Evolutionary conservation across 1,284 basidiomycete genomes (phyloP).

Genomic region (Puccinia novopanici): DNA sequence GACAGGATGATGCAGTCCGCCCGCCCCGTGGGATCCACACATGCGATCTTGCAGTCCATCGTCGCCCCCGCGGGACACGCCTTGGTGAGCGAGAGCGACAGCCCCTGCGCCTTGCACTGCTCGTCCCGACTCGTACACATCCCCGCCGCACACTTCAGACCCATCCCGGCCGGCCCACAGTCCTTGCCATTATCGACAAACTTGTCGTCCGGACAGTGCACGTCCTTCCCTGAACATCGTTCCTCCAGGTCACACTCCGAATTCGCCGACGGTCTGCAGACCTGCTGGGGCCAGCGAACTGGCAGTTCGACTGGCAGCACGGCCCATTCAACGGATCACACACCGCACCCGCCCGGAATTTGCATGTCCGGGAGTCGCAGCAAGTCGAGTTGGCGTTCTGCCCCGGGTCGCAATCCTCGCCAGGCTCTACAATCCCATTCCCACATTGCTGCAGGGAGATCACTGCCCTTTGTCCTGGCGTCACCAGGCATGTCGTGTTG

Average conservation of each 20-base stretch:
- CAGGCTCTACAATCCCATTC: constrained; percentile 71
- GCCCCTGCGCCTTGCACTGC: constrained; percentile 77
- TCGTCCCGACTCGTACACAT: constrained; percentile 74
- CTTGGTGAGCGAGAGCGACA: constrained; percentile 68
- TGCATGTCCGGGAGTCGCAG: constrained; percentile 77
- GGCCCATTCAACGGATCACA: constrained; percentile 77
- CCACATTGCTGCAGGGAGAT: constrained; percentile 74
- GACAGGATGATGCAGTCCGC: constrained; percentile 38
- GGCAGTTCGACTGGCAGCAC: constrained; percentile 75
- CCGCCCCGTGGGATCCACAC: constrained; percentile 40
- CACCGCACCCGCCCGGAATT: constrained; percentile 70
- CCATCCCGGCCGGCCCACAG: constrained; percentile 62
- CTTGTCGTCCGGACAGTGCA: constrained; percentile 72
- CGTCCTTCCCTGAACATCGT: constrained; percentile 74
- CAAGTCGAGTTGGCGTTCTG: constrained; percentile 66
- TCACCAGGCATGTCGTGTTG: constrained; percentile 58
- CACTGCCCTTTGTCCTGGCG: constrained; percentile 35
- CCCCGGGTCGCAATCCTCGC: constrained; percentile 88
- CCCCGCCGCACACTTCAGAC: constrained; percentile 76
- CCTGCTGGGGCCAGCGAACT: constrained; percentile 67
- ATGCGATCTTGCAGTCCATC: constrained; percentile 43
- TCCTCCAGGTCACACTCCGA: constrained; percentile 74
- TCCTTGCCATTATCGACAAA: constrained; percentile 69
- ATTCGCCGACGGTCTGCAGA: constrained; percentile 75
- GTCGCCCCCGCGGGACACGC: constrained; percentile 65